Conservation (phyloP, 2,329 filamentous ascomycete genomes). For the Aspergillus neoniger region DNA sequence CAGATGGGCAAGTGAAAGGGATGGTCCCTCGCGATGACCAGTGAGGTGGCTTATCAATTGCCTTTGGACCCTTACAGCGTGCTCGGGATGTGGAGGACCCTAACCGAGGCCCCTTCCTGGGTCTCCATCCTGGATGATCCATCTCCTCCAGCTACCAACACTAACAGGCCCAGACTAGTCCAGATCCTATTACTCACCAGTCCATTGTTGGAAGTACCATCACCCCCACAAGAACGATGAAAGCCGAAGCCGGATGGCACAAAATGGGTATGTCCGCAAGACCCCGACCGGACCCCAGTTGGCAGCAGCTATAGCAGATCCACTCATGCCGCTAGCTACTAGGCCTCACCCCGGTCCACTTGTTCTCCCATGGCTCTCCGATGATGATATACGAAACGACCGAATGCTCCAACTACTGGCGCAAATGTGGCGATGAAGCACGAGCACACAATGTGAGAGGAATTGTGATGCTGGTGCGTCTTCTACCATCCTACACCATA, state of each 20-base stretch:
- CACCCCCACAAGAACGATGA: no score
- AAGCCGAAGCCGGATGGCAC: no score
- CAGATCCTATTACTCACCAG: conserved; percentile 21
- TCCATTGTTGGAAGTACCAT: no score
- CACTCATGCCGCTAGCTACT: neutral
- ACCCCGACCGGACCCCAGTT: neutral
- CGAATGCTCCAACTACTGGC: neutral
- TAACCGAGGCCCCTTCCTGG: neutral
- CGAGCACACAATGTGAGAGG: neutral
- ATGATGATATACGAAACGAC: neutral
- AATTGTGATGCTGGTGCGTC: neutral
- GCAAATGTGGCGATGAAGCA: neutral
- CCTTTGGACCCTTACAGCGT: neutral
- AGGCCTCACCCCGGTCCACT: neutral
- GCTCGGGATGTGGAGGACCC: conserved; percentile 12
- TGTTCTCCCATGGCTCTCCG: conserved; percentile 2
- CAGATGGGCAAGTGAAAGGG: neutral
- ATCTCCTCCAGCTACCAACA: neutral
- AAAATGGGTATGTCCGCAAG: no score
- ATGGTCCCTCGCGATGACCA: neutral
- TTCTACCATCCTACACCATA: neutral
- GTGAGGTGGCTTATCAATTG: neutral
- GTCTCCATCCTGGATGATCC: neutral
- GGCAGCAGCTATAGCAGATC: neutral
- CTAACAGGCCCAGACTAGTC: conserved; percentile 51